These are phyloP conservation scores for Chlorella sp. DNA, from an alignment of 139 green algal species.

Conservation along the genomic window DNA sequence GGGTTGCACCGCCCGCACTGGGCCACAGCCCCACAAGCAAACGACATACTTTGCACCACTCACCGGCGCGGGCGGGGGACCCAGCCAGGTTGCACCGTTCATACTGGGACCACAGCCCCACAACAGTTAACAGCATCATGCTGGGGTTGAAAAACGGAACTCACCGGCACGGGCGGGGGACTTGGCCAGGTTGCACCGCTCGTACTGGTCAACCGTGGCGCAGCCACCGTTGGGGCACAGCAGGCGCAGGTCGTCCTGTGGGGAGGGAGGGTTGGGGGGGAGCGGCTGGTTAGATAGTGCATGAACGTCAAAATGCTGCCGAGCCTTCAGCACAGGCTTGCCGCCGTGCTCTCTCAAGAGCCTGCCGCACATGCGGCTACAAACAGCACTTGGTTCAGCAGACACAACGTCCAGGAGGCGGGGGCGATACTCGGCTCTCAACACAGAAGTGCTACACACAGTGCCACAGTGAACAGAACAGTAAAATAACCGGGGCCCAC, in stretches of 20 bases:
- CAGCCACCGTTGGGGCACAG: constrained; percentile 45
- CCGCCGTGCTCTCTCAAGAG: neutral
- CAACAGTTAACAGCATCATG: neutral
- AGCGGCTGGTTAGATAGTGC: neutral
- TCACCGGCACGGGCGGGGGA: constrained; percentile 11
- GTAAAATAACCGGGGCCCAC: neutral
- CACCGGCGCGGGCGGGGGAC: too few species aligned
- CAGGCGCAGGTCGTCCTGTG: constrained; percentile 33
- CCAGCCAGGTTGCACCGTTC: too few species aligned
- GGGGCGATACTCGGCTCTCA: too few species aligned
- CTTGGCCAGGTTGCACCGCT: constrained; percentile 31
- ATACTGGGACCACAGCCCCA: too few species aligned
- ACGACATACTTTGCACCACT: too few species aligned
- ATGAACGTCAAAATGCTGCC: neutral
- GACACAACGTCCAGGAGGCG: too few species aligned
- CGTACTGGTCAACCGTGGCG: constrained; percentile 22
- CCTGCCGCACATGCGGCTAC: neutral
- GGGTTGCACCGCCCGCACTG: too few species aligned
- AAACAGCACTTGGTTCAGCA: neutral
- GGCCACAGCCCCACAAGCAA: too few species aligned
- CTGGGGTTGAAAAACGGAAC: neutral
- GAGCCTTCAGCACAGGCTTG: neutral
- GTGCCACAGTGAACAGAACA: neutral
- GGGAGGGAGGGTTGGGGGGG: neutral
- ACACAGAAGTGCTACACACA: neutral